A percentile compares a stretch with the other conserved stretches of the same genome.
Evolutionary conservation across 305 asterid genomes (phyloP).

Genomic region (Euphrasia arctica): DNA sequence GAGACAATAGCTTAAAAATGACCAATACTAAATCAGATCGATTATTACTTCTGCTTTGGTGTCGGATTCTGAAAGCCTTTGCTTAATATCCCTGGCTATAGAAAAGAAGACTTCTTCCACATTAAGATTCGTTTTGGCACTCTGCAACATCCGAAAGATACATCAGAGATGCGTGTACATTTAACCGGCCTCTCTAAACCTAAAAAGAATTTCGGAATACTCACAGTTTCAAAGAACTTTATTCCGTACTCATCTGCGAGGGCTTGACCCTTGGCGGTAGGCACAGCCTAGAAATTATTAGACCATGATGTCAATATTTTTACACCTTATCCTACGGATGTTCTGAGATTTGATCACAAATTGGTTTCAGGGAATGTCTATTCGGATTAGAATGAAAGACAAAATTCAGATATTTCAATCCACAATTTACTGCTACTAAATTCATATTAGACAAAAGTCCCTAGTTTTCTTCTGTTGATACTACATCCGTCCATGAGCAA

Average conservation of each 20-base stretch:
- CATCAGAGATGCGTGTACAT: neutral
- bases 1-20: neutral
- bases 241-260: slow-evolving; percentile 91
- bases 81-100: slow-evolving; percentile 54
- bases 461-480: too few species aligned
- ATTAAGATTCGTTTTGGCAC: slow-evolving; percentile 53
- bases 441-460: too few species aligned
- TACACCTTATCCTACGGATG: neutral
- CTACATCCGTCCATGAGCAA: too few species aligned
- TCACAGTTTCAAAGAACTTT: slow-evolving; percentile 81
- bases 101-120: slow-evolving; percentile 59
- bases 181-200: neutral
- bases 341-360: neutral
- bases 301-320: neutral
- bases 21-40: neutral
- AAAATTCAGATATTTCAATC: too few species aligned
- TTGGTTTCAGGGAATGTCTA: too few species aligned
- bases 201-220: slow-evolving; percentile 22
- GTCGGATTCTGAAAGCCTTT: slow-evolving; percentile 51
- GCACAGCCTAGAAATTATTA: slow-evolving; percentile 52
- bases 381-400: too few species aligned
- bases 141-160: slow-evolving; percentile 31
- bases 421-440: too few species aligned
- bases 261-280: slow-evolving; percentile 78
- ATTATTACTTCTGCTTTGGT: slow-evolving; percentile 42